Conservation (phyloP, 169 alveolate genomes). For the Perkinsus marinus region DNA sequence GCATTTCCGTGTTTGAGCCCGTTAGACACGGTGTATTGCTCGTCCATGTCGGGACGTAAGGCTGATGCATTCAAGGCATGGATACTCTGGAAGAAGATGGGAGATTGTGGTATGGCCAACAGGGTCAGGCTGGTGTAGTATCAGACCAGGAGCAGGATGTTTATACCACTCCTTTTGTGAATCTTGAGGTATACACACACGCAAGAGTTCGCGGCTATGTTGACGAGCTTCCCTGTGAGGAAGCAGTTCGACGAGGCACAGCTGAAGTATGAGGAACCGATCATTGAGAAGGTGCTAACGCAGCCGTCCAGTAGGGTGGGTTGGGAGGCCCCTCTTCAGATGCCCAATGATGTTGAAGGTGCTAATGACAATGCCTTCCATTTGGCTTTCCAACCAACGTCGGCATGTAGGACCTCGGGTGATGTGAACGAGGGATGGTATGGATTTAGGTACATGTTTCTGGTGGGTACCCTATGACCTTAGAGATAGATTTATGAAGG, state of each 20-base stretch:
- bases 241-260: neutral
- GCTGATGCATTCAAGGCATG: neutral
- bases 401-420: neutral
- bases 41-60: neutral
- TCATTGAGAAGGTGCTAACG: neutral
- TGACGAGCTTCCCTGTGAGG: neutral
- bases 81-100: conserved; percentile 9
- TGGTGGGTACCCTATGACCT: conserved; percentile 8
- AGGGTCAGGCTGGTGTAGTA: conserved; percentile 8
- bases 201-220: neutral
- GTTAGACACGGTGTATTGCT: neutral
- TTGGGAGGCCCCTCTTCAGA: neutral
- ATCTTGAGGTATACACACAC: neutral
- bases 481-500: neutral
- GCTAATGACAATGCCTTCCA: neutral
- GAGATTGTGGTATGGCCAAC: conserved; percentile 6
- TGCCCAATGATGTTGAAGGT: neutral
- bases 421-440: neutral
- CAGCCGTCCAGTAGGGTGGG: neutral
- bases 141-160: neutral
- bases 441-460: neutral
- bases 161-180: neutral
- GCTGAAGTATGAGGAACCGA: neutral
- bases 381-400: neutral
- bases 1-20: neutral